Conservation (phyloP, 495 filamentous ascomycete genomes). For the Hypoxylon intermedium region DNA sequence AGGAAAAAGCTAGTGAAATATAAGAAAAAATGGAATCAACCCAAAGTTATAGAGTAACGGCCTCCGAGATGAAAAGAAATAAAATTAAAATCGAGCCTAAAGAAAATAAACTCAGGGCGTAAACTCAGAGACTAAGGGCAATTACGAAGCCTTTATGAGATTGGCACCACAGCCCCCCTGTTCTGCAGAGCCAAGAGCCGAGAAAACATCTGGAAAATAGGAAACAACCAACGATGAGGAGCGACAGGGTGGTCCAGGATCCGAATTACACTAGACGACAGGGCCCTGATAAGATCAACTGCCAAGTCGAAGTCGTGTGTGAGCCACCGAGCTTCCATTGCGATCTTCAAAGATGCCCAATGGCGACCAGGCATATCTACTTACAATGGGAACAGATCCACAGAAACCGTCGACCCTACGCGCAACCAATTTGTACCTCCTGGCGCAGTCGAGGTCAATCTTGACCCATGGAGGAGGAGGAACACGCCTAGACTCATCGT, state of each 20-base stretch:
- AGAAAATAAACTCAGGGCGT: conserved; percentile 20
- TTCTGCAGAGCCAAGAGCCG: conserved; percentile 33
- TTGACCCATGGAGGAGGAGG: conserved; percentile 9
- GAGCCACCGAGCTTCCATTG: conserved; percentile 35
- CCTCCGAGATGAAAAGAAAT: conserved; percentile 38
- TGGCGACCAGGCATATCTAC: conserved; percentile 8
- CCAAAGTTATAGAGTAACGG: conserved; percentile 36
- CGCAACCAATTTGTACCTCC: conserved; percentile 7
- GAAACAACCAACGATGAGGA: conserved; percentile 32
- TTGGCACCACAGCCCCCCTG: conserved; percentile 25
- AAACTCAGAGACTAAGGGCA: conserved; percentile 16
- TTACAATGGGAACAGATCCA: conserved; percentile 18
- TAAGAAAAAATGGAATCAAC: conserved; percentile 20
- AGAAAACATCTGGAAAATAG: conserved; percentile 30
- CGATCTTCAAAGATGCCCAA: conserved; percentile 38
- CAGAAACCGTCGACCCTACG: conserved; percentile 10
- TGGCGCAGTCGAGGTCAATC: background rate
- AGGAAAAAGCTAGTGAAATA: conserved; percentile 27
- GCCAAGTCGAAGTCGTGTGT: conserved; percentile 17
- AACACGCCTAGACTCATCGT: background rate
- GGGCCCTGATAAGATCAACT: conserved; percentile 22
- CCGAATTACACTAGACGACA: conserved; percentile 32
- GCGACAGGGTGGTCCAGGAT: conserved; percentile 14
- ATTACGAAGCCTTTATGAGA: conserved; percentile 38
- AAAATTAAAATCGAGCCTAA: conserved; percentile 22